Evolutionary conservation across 2,329 filamentous ascomycete species (phyloP), one percentile per base, ranked within the genome.

Genomic region (Sphaerulina musiva): DNA sequence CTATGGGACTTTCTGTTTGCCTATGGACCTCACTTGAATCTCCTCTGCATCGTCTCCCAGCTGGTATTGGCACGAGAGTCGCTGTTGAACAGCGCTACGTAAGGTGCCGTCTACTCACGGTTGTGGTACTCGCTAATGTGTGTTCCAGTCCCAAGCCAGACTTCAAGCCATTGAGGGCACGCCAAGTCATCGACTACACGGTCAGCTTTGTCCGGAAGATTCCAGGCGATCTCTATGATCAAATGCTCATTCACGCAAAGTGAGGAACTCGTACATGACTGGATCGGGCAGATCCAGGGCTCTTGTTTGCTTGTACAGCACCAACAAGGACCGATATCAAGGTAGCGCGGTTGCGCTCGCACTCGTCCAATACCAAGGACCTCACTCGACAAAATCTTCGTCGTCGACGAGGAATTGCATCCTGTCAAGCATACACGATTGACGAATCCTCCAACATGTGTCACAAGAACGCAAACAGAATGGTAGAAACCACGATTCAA

Each of bases 1-100:
- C 79, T 98, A 2, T 98, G 93, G 93, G 93, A 98, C 70, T 98
- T 98, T 64, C 73, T 98, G 20, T 95, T 98, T 67, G 92, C 93
- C 0, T 98, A 96, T 63, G 93, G 93, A 0, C 85, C 90, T 36
- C 93, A 98, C 70, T 72, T 98, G 57, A 98, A 98, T 67, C 89
- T 98, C 53, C 74, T 98, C 20, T 97, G 93, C 69, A 96, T 98
- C 60, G 93, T 97, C 12, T 92, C 92, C 11, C 93, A 98, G 73
- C 76, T 98, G 49, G 85, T 96, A 46, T 81, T 95, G 65, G 89
- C 96, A 73, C 80, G 91, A 55, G 86, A 91, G 53, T 84, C 89
- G 57, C 84, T 98, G 50, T 74, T 98, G 63, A 83, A 83, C 54
- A 95, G 87, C 54, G 80, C 86, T 6, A 95, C 87, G 91, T 95